phyloP scores from a whole-genome alignment of 306 rosid genomes.

The Cicer cuneatum region DNA sequence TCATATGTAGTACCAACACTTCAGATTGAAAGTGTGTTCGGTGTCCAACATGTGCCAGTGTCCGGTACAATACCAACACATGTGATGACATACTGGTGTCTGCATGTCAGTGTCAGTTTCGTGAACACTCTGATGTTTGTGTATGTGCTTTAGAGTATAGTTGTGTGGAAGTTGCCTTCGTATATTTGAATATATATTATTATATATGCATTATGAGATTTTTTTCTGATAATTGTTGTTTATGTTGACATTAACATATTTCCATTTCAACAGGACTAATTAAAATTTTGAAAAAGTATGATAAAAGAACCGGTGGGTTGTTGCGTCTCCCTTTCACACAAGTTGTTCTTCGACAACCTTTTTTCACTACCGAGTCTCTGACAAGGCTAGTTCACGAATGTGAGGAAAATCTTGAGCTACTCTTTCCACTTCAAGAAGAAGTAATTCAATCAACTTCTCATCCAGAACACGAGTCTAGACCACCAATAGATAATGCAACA shows the following conservation, averaged over 20 bases:
- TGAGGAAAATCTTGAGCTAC: slow-evolving; percentile 90
- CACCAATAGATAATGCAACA: slow-evolving; percentile 32
- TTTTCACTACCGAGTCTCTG: slow-evolving; percentile 81
- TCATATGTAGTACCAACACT: not conserved
- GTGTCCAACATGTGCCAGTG: not conserved
- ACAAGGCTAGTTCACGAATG: slow-evolving; percentile 84
- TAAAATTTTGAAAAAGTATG: slow-evolving; percentile 92
- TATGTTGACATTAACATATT: slow-evolving; percentile 42
- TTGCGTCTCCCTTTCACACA: slow-evolving; percentile 83
- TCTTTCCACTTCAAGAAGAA: slow-evolving; percentile 89
- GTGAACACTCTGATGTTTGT: not conserved
- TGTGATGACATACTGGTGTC: not conserved
- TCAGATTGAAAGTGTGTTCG: not conserved
- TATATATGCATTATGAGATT: slow-evolving; percentile 1
- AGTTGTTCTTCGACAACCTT: slow-evolving; percentile 80
- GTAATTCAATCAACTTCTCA: slow-evolving; percentile 67
- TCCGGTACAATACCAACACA: not conserved
- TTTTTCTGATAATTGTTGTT: slow-evolving; percentile 21
- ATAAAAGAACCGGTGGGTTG: slow-evolving; percentile 87
- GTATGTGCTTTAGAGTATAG: not conserved
- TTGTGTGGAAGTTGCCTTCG: slow-evolving; percentile 36
- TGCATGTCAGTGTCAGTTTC: not conserved
- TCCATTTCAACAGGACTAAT: slow-evolving; percentile 69
- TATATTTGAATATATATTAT: not conserved
- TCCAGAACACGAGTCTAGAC: slow-evolving; percentile 45